Percentiles rank a stretch among this genome's conserved stretches.
Evolutionary conservation across 139 green algal species (phyloP).

Genomic region (Medakamo hakoo): DNA sequence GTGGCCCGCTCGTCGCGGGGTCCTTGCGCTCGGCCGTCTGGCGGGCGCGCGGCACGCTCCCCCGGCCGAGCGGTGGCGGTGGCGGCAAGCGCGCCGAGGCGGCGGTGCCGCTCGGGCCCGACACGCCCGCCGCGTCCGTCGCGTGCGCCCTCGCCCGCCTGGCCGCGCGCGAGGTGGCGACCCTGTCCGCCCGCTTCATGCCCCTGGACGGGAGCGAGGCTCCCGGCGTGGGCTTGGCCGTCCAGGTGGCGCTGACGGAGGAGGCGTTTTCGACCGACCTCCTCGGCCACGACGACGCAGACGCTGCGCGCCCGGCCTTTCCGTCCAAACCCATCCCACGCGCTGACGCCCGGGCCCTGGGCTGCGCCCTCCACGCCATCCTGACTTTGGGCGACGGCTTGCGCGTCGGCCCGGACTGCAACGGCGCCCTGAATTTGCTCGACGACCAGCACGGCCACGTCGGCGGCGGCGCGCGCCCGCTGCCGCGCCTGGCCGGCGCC

Average conservation of each 20-base stretch:
- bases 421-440: constrained; percentile 28
- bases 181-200: neutral
- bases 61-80: no score
- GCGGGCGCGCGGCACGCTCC: no score
- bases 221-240: neutral
- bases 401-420: constrained; percentile 25
- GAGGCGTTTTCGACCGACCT: neutral
- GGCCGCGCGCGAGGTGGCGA: neutral
- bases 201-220: neutral
- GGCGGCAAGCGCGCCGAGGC: no score
- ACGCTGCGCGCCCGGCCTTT: neutral
- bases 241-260: neutral
- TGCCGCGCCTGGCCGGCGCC: neutral
- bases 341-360: neutral
- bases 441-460: constrained; percentile 3
- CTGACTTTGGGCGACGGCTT: constrained; percentile 17
- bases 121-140: neutral
- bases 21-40: no score
- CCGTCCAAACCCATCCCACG: neutral
- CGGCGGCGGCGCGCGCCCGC: neutral
- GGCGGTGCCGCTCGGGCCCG: neutral
- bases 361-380: constrained; percentile 10
- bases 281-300: neutral
- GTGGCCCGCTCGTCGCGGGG: no score
- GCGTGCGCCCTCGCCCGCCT: neutral